Evolutionary conservation across 768 basidiomycete species (phyloP), one percentile per base, ranked within the genome.

Genomic region (Lactifluus echinatus): DNA sequence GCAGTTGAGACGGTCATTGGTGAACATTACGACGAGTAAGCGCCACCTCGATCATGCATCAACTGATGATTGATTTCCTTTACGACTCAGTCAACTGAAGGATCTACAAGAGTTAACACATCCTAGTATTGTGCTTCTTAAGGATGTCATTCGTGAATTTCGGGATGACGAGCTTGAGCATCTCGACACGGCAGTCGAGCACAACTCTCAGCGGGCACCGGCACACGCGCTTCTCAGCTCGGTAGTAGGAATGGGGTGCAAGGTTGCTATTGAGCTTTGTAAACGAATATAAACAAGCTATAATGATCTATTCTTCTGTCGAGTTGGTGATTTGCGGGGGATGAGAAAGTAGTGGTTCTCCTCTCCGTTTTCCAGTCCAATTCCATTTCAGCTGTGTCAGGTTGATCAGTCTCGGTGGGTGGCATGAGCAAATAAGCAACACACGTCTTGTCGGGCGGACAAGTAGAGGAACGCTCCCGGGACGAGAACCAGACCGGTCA

Each of bases 1-100:
- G 94, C 94, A 0, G 93, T 98, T 19, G 94, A 98, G 70, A 96
- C 94, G 0, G 92, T 92, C 55, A 98, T 98, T 51, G 94, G 94
- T 39, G 94, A 98, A 70, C 94, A 98, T 71, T 98, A 98, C 66
- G 91, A 97, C 69, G 93, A 96, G 94, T 95, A 68, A 67, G 90
- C 79, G 12, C n/a, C 26, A 53, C 44, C 47, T 14, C 29, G 40
- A 14, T 24, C 21, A 11, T 34, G 6, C 6, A 17, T 28, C 8
- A 31, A 23, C 55, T 8, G 19, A 26, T 42, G 21, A 26, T 14
- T 28, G 43, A 60, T 54, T 34, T 50, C 21, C 37, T 14, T 50
- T 31, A 45, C 37, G 44, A 56, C 44, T 26, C 66, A 96, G 93
- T 65, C 94, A 97, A 76, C 75, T 97, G 48, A 80, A 81, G 65